Evolutionary conservation across 2,329 filamentous ascomycete species (phyloP).

Genomic region (Capronia coronata): DNA sequence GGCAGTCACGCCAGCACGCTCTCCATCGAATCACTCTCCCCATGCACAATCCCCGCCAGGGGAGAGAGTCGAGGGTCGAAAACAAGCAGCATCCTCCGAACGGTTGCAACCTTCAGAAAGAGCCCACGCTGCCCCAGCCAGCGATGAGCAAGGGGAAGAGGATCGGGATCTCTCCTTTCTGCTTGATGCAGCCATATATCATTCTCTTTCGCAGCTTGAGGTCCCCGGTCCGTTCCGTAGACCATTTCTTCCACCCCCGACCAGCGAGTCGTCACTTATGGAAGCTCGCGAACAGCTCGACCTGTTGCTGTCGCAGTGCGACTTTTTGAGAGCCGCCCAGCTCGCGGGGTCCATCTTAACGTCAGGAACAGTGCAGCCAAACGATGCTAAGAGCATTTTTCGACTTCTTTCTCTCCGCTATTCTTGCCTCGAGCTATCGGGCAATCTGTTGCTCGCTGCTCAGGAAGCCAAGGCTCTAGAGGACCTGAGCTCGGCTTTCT

Average conservation of each 20-base stretch:
- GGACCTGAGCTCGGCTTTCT: conserved; percentile 54
- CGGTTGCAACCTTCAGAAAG: not conserved
- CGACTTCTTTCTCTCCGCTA: conserved; percentile 72
- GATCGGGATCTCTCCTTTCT: conserved; percentile 73
- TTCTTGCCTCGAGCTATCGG: conserved; percentile 72
- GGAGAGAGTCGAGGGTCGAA: conserved; percentile 1
- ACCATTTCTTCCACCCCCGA: conserved; percentile 56
- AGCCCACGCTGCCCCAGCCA: not conserved
- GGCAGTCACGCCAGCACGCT: conserved; percentile 4
- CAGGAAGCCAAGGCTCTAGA: conserved; percentile 58
- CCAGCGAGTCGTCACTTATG: conserved; percentile 50
- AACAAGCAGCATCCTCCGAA: not conserved
- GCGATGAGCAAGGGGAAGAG: conserved; percentile 24
- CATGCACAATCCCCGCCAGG: conserved; percentile 1
- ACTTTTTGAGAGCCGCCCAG: conserved; percentile 71
- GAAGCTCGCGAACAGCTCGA: conserved; percentile 45
- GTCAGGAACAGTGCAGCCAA: conserved; percentile 37
- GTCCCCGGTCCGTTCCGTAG: conserved; percentile 62
- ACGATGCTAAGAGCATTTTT: conserved; percentile 63
- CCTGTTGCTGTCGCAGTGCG: conserved; percentile 61
- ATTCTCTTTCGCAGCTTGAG: conserved; percentile 62
- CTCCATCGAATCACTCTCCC: conserved; percentile 1
- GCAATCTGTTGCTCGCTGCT: conserved; percentile 61
- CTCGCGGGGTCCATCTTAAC: conserved; percentile 40
- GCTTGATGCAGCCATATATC: conserved; percentile 73